Conservation (phyloP, 441 rosid species). For the Lepidium campestre region DNA sequence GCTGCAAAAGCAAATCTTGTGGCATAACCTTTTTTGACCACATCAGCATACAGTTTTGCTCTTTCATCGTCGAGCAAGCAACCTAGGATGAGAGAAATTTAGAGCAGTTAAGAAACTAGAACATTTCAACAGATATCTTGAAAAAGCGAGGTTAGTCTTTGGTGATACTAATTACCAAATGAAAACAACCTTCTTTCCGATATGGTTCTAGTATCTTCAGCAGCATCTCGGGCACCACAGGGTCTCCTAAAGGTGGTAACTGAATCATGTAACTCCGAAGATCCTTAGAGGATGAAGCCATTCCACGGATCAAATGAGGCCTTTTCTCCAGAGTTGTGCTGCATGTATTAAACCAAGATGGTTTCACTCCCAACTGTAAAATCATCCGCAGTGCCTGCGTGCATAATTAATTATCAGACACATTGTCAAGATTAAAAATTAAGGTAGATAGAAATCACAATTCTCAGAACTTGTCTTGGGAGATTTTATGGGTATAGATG, state of each 20-base stretch:
- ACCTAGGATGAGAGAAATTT: conserved; percentile 43
- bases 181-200: conserved; percentile 63
- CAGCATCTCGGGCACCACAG: conserved; percentile 95
- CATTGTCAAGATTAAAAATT: conserved; percentile 9
- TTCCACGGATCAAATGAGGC: conserved; percentile 76
- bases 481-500: neutral
- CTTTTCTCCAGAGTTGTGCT: conserved; percentile 68
- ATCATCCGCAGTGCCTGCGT: conserved; percentile 91
- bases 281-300: conserved; percentile 65
- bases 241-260: conserved; percentile 75
- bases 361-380: conserved; percentile 91
- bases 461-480: neutral
- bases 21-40: conserved; percentile 77
- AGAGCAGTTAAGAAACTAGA: conserved; percentile 19
- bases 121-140: conserved; percentile 9
- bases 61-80: conserved; percentile 92
- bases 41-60: conserved; percentile 76
- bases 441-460: conserved; percentile 1
- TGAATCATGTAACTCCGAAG: conserved; percentile 86
- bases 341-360: conserved; percentile 93
- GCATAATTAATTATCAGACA: conserved; percentile 9
- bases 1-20: conserved; percentile 95
- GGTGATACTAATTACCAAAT: conserved; percentile 4
- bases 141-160: conserved; percentile 1
- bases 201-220: conserved; percentile 93